Base-by-base conservation (phyloP, 768 basidiomycete genomes). In the Rubroboletus pulcherrimus region DNA sequence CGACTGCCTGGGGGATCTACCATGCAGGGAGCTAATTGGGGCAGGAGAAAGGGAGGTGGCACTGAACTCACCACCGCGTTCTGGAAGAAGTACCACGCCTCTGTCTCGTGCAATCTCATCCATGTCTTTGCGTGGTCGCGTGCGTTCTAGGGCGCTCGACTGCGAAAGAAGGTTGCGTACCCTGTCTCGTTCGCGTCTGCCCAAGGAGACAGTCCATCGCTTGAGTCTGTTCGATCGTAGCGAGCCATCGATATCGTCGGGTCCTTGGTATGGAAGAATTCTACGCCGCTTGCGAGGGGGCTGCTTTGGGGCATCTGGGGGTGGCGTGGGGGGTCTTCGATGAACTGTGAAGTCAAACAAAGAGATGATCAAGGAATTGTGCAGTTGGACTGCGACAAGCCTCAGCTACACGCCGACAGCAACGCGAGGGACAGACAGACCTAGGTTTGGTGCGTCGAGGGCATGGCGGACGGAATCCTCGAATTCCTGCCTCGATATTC, bases 281-380 rank as follows among this genome's bases (percentile, higher is more conserved):
- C 82, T 78, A n/a, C 86, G 80, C 41, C 87, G 81, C 55, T 91
- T 88, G 60, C 88, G 86, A 11, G 81, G 75, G 12, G 84, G 77
- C 7, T 78, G 80, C 61, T 87, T 87, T 9, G 86, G 80, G 1
- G 75, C 66, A 38, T 85, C 74, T n/a, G 80, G 78, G 1, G 84
- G 82, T 5, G 87, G 86, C 1, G 87, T 84, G 0, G 81, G 80
- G 2, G 83, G 82, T 40, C 86, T 80, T 61, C 85, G 83, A 61
- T 86, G 82, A 0, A 83, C 82, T 2, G 89, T 88, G 24, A 87
- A 86, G 69, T 90, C 89, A 58, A 92, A 89, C 15, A 93, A 71
- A 2, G 90, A 90, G 31, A 92, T 91, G 35, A 93, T 84, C 33
- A 93, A 77, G 11, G 90, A 84, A 69, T 93, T 93, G 66, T 93